Conservation (phyloP, 2,329 filamentous ascomycete genomes). For the Seiridium unicorne region DNA sequence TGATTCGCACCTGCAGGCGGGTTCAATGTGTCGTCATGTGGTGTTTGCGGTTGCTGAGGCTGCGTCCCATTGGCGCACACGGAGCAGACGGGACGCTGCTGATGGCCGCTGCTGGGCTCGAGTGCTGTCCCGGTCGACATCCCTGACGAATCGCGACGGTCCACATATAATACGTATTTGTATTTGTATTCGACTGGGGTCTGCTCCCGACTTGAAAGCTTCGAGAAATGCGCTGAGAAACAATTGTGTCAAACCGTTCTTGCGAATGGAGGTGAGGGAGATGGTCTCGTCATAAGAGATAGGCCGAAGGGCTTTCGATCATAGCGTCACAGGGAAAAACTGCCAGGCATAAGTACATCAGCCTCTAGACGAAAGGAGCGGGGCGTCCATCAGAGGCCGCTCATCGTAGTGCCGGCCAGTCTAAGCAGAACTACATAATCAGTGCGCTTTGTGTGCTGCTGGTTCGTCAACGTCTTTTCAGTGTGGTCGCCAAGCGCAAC, state of each 20-base stretch:
- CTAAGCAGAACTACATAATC: background rate
- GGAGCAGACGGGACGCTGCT: background rate
- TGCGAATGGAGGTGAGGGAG: no score
- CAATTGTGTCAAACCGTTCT: no score
- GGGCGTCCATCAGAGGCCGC: background rate
- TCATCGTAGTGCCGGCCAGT: constrained; percentile 3
- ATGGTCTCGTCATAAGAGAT: background rate
- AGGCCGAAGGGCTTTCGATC: background rate
- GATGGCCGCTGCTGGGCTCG: background rate
- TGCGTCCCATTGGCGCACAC: background rate
- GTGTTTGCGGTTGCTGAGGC: background rate
- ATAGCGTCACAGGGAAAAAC: constrained; percentile 2
- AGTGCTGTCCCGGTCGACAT: constrained; percentile 5
- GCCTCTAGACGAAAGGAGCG: background rate
- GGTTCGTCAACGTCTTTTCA: background rate
- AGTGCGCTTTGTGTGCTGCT: background rate
- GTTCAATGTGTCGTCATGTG: constrained; percentile 5
- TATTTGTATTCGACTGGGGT: background rate
- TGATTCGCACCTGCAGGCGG: constrained; percentile 3
- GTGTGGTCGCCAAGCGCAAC: background rate
- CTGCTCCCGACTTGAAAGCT: background rate
- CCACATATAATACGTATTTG: background rate
- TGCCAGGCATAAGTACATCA: background rate
- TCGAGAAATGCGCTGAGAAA: background rate
- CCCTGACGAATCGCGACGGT: constrained; percentile 3